Percentiles rank a stretch among this genome's conserved stretches.
phyloP scores from a whole-genome alignment of 495 filamentous ascomycete genomes.

The Aspergillus panamensis region DNA sequence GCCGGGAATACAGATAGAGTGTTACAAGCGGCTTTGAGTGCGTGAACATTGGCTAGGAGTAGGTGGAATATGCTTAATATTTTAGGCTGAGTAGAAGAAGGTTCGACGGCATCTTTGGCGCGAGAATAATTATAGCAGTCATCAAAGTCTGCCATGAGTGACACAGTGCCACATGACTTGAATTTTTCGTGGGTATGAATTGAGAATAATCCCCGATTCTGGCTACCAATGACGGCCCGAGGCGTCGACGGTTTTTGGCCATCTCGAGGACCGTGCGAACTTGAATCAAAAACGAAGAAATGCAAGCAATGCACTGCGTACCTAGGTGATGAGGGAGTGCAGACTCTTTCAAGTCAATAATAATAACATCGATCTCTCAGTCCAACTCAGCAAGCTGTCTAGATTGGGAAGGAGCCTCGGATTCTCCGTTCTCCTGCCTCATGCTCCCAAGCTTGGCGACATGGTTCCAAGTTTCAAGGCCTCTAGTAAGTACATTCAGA shows the following conservation, averaged over 20 bases:
- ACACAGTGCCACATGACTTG: too few relatives aligned
- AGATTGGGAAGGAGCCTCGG: neutral
- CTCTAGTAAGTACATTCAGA: too few relatives aligned
- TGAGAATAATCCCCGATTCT: neutral
- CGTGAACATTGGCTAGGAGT: neutral
- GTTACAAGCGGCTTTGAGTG: neutral
- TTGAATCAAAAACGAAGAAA: neutral
- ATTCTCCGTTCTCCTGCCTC: neutral
- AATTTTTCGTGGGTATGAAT: too few relatives aligned
- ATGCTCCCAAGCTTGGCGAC: too few relatives aligned
- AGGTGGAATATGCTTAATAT: neutral
- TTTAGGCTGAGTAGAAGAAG: neutral
- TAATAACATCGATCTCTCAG: too few relatives aligned
- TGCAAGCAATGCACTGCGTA: too few relatives aligned
- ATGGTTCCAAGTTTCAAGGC: too few relatives aligned
- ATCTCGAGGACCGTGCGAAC: too few relatives aligned
- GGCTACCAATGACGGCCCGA: constrained; percentile 6
- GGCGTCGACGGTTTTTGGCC: neutral
- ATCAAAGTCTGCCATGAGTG: too few relatives aligned
- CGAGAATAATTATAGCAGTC: neutral
- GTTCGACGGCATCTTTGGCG: neutral
- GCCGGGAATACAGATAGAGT: neutral
- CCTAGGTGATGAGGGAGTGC: neutral
- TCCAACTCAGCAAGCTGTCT: neutral
- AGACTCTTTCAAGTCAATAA: neutral